phyloP scores from a whole-genome alignment of 2,329 filamentous ascomycete genomes.

The Alternaria sp. region DNA sequence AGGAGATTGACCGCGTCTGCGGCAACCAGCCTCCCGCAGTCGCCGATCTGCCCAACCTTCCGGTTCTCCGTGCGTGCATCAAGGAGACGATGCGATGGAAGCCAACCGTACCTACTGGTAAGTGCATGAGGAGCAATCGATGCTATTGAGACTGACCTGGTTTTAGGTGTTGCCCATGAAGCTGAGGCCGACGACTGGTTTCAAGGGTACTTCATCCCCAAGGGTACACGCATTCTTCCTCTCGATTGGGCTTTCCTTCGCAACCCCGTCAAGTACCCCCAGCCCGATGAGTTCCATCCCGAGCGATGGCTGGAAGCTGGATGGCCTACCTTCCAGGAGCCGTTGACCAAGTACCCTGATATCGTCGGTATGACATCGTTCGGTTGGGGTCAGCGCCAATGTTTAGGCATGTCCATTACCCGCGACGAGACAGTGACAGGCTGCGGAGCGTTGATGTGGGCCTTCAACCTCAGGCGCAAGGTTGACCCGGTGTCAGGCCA shows the following conservation, averaged over 20 bases:
- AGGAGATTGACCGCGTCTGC: conserved; percentile 46
- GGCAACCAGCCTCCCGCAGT: conserved; percentile 40
- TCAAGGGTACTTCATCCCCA: conserved; percentile 60
- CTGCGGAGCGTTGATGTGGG: conserved; percentile 60
- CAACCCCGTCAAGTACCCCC: conserved; percentile 66
- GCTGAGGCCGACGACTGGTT: conserved; percentile 62
- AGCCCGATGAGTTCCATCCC: conserved; percentile 69
- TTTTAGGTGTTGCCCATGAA: conserved; percentile 60
- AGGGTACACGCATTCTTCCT: conserved; percentile 54
- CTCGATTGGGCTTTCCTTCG: conserved; percentile 50
- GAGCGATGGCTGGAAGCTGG: conserved; percentile 69
- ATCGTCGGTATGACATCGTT: conserved; percentile 71
- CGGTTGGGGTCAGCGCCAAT: conserved; percentile 70
- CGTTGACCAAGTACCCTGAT: conserved; percentile 69
- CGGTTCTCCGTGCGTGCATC: conserved; percentile 58
- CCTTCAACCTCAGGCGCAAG: conserved; percentile 60
- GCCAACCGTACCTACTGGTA: conserved; percentile 57
- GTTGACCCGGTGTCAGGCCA: conserved; percentile 53
- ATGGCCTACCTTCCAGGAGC: conserved; percentile 71
- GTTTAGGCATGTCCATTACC: conserved; percentile 69
- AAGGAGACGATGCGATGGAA: conserved; percentile 58
- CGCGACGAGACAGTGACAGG: conserved; percentile 64
- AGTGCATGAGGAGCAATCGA: conserved; percentile 28
- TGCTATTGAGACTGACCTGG: conserved; percentile 16
- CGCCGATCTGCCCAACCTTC: conserved; percentile 54